Evolutionary conservation across 257 asterid genomes (phyloP).

Genomic region (Nicotiana benthamiana): DNA sequence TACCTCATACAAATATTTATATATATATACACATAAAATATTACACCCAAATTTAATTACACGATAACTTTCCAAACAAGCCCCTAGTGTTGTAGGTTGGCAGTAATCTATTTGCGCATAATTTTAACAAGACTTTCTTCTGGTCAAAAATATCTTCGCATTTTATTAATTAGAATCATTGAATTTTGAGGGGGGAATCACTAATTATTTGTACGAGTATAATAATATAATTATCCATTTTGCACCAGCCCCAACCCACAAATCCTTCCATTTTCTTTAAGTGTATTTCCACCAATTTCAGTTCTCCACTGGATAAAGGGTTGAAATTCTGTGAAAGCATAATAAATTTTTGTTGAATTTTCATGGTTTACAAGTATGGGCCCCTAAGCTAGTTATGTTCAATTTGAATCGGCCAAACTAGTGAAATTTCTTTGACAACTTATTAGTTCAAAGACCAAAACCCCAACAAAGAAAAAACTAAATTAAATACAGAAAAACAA

Average conservation of each 20-base stretch:
- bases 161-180: background rate
- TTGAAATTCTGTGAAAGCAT: background rate
- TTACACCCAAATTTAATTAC: too few species aligned
- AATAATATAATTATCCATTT: background rate
- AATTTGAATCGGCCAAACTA: background rate
- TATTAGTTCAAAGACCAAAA: background rate
- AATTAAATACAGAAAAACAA: too few species aligned
- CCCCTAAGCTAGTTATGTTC: background rate
- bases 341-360: background rate
- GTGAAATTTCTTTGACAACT: background rate
- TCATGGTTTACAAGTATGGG: background rate
- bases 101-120: background rate
- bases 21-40: too few species aligned
- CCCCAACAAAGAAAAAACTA: background rate
- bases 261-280: background rate
- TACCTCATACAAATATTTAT: too few species aligned
- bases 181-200: background rate
- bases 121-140: background rate
- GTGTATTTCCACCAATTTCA: background rate
- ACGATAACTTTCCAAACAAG: too few species aligned
- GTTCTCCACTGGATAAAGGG: background rate
- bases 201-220: background rate
- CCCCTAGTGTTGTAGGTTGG: too few species aligned
- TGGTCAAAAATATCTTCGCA: background rate
- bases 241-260: background rate